Evolutionary conservation across 345 rosid species (phyloP).

Genomic region (Moringa oleifera): DNA sequence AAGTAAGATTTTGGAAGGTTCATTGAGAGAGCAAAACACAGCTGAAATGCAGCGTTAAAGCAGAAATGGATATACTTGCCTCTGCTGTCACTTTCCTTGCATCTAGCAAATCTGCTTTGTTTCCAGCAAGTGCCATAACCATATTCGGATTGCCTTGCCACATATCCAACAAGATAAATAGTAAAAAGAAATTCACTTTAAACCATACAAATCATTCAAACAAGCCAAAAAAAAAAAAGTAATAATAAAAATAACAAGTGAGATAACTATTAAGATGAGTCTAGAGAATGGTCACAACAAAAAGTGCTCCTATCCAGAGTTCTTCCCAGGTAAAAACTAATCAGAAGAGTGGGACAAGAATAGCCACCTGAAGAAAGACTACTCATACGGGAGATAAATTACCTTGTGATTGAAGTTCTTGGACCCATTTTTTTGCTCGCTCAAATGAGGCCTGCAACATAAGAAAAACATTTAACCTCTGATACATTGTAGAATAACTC

Average conservation of each 20-base stretch:
- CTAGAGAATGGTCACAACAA: background rate
- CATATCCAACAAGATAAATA: background rate
- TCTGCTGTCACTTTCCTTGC: conserved; percentile 71
- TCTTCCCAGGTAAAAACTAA: background rate
- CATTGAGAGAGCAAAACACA: background rate
- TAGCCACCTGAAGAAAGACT: background rate
- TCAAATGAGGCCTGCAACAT: conserved; percentile 76
- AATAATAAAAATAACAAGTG: background rate
- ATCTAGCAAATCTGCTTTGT: conserved; percentile 84
- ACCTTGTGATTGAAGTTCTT: conserved; percentile 97
- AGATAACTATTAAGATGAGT: background rate
- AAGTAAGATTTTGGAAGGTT: background rate
- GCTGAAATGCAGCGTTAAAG: background rate
- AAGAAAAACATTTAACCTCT: background rate
- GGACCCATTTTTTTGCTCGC: conserved; percentile 95
- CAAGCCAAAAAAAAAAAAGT: background rate
- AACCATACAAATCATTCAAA: background rate
- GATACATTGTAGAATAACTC: background rate
- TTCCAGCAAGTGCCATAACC: conserved; percentile 95
- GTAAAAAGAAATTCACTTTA: background rate
- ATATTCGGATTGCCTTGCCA: conserved; percentile 73
- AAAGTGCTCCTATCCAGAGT: background rate
- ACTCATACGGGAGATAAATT: conserved; percentile 13
- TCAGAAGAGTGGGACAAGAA: background rate
- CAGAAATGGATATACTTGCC: conserved; percentile 38